These are phyloP conservation scores for Lyophyllum atratum DNA, from an alignment of 768 basidiomycete genomes.

Conservation along the genomic window DNA sequence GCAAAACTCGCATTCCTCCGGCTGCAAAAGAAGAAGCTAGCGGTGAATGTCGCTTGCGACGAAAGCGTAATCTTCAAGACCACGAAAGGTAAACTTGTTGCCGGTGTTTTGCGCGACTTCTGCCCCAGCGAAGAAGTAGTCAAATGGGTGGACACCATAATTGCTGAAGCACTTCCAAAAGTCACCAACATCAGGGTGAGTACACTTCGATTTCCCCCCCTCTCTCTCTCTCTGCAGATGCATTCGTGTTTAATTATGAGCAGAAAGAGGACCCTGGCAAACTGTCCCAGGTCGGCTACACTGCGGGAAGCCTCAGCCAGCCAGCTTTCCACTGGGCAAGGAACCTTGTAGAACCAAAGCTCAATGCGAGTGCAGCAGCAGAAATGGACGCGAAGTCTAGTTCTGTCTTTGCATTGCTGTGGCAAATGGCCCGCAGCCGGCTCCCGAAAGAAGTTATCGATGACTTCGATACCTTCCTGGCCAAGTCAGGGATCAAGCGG, in stretches of 20 bases:
- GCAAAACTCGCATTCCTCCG: not conserved
- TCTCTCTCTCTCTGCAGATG: no score
- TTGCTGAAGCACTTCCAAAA: not conserved
- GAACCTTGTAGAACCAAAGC: conserved; percentile 4
- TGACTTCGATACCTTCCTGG: not conserved
- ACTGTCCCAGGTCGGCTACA: conserved; percentile 12
- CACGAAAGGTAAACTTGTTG: not conserved
- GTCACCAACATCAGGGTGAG: no score
- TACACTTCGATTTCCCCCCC: no score
- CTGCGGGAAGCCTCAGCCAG: conserved; percentile 8
- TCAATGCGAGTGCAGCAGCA: not conserved
- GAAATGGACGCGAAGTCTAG: conserved; percentile 1
- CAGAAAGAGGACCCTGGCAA: conserved; percentile 19
- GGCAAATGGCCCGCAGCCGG: conserved; percentile 9
- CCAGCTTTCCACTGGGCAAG: conserved; percentile 17
- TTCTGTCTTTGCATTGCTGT: conserved; percentile 14
- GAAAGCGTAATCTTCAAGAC: not conserved
- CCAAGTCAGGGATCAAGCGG: not conserved
- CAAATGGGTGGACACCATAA: not conserved
- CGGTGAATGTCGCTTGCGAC: not conserved
- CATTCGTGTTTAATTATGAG: no score
- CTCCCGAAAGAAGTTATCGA: conserved; percentile 13
- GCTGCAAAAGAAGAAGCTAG: not conserved
- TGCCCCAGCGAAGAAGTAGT: not conserved
- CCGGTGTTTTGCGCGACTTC: not conserved